phyloP scores from a whole-genome alignment of 345 rosid genomes.

The Eucalyptus pumila region DNA sequence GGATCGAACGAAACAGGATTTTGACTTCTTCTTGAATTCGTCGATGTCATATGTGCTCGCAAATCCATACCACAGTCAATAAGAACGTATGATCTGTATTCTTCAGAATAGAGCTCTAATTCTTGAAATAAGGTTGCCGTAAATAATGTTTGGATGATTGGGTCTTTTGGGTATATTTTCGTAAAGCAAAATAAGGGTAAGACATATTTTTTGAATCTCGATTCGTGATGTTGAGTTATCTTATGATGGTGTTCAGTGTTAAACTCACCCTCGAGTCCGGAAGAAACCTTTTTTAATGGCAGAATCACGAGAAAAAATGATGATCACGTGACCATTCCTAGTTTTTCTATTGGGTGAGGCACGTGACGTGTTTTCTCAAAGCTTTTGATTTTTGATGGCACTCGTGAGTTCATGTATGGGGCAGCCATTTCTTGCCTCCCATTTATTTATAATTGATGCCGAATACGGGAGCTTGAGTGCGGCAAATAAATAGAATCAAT shows the following conservation, averaged over 20 bases:
- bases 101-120: neutral
- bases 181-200: neutral
- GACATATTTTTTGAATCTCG: neutral
- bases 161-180: neutral
- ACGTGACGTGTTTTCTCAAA: neutral
- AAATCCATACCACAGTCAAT: neutral
- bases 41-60: neutral
- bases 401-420: neutral
- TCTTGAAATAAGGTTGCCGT: neutral
- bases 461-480: neutral
- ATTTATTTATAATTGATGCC: neutral
- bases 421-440: neutral
- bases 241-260: neutral
- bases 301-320: neutral
- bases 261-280: neutral
- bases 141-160: neutral
- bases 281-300: neutral
- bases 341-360: neutral
- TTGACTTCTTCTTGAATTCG: neutral
- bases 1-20: neutral
- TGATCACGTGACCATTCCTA: neutral
- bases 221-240: neutral
- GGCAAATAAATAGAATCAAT: neutral
- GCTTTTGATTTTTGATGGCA: neutral
- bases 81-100: neutral